Evolutionary conservation across 148 eudicot genomes (phyloP).

Genomic region (Spergularia marina): DNA sequence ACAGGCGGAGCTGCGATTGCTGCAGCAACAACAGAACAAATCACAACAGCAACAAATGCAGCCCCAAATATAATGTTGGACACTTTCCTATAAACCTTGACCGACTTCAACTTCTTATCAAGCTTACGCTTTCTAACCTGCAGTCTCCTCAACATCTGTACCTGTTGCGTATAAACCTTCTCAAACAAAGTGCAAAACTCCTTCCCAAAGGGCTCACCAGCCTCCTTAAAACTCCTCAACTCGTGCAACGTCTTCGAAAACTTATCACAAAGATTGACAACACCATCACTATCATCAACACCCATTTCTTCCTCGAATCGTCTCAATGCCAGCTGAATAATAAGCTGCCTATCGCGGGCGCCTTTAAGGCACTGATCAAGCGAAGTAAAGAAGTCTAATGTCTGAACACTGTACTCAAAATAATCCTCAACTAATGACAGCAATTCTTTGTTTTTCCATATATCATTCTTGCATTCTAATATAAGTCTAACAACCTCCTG

Average conservation of each 20-base stretch:
- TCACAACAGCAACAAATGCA: constrained; percentile 55
- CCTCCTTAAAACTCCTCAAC: constrained; percentile 35
- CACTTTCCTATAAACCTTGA: constrained; percentile 56
- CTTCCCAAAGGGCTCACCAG: constrained; percentile 32
- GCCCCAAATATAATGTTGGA: constrained; percentile 59
- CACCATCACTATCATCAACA: not conserved
- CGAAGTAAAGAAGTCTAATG: constrained; percentile 26
- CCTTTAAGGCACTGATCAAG: constrained; percentile 33
- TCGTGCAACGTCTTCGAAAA: constrained; percentile 29
- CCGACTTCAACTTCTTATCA: constrained; percentile 50
- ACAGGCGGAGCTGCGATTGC: constrained; percentile 62
- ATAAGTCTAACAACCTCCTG: constrained; percentile 32
- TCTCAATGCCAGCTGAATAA: constrained; percentile 22
- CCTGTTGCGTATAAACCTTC: constrained; percentile 27
- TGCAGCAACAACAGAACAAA: constrained; percentile 84
- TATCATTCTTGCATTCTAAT: constrained; percentile 31
- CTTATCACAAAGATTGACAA: constrained; percentile 12
- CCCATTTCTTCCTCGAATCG: constrained; percentile 33
- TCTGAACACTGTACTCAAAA: constrained; percentile 37
- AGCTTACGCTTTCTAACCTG: constrained; percentile 45
- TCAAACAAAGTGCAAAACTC: constrained; percentile 29
- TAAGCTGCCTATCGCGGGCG: constrained; percentile 28
- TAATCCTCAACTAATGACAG: constrained; percentile 35
- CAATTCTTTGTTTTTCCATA: constrained; percentile 37
- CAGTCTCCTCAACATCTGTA: constrained; percentile 31